phyloP scores from a whole-genome alignment of 331 rosid species.

The Malus hybrid region DNA sequence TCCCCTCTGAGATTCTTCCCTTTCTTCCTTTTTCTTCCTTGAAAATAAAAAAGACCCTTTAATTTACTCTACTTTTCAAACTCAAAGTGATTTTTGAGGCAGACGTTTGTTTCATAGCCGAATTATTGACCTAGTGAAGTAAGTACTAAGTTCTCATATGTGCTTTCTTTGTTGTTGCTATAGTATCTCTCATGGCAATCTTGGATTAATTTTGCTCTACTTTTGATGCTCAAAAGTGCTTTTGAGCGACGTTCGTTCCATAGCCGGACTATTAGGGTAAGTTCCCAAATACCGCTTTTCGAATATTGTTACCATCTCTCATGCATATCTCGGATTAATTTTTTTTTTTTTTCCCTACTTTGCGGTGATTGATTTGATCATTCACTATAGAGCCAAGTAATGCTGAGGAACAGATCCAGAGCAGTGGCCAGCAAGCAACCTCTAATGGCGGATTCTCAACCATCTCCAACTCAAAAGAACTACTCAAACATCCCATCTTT shows the following conservation, averaged over 20 bases:
- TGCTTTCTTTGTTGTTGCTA: background rate
- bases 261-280: background rate
- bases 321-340: background rate
- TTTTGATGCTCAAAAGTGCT: background rate
- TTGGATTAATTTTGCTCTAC: background rate
- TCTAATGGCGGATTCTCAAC: slow-evolving; percentile 74
- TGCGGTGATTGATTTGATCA: background rate
- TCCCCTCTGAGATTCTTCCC: background rate
- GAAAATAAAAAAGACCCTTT: background rate
- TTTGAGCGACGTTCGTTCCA: background rate
- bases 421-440: slow-evolving; percentile 64
- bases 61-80: background rate
- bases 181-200: background rate
- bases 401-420: slow-evolving; percentile 79
- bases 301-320: background rate
- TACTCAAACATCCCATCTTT: slow-evolving; percentile 31
- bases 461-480: slow-evolving; percentile 32
- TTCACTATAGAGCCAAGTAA: slow-evolving; percentile 16
- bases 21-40: background rate
- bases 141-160: background rate
- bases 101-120: background rate
- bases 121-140: background rate
- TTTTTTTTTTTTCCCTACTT: background rate
- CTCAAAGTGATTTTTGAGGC: background rate
- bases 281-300: background rate